Conservation (phyloP, 1,284 basidiomycete species). For the Tylopilus sp. region DNA sequence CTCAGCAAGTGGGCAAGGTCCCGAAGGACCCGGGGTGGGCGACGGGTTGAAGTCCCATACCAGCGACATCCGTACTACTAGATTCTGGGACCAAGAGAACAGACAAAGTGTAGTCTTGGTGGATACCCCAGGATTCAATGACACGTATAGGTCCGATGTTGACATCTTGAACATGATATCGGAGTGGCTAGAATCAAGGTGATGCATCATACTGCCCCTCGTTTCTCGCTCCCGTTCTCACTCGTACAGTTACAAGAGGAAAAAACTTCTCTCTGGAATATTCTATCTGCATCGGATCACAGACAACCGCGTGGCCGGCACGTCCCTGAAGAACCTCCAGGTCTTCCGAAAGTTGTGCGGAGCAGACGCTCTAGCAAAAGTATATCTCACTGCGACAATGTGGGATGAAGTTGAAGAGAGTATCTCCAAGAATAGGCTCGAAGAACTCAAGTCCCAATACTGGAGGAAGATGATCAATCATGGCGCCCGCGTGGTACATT, state of each 20-base stretch:
- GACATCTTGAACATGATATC: constrained; percentile 33
- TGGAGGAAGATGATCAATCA: constrained; percentile 8
- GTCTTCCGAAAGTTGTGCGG: constrained; percentile 51
- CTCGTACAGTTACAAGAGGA: constrained; percentile 43
- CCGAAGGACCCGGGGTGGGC: constrained; percentile 19
- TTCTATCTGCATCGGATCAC: constrained; percentile 63
- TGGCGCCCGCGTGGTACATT: not conserved
- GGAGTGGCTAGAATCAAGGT: constrained; percentile 24
- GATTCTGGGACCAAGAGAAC: constrained; percentile 3
- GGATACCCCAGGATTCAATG: not conserved
- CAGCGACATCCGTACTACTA: constrained; percentile 12
- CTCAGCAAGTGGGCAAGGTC: constrained; percentile 22
- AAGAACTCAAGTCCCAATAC: constrained; percentile 23
- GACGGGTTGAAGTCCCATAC: constrained; percentile 30
- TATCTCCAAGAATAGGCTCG: constrained; percentile 27
- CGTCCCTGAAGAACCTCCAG: constrained; percentile 34
- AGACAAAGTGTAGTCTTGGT: constrained; percentile 5
- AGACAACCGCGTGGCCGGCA: constrained; percentile 55
- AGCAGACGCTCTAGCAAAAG: constrained; percentile 15
- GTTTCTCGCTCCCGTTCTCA: not conserved
- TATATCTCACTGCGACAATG: constrained; percentile 54
- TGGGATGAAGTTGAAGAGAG: constrained; percentile 13
- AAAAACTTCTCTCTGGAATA: constrained; percentile 49
- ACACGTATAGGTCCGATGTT: constrained; percentile 21
- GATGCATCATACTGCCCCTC: not conserved